These are phyloP conservation scores for Chrysoporthe cubensis DNA, from an alignment of 2,329 filamentous ascomycete genomes.

Conservation along the genomic window DNA sequence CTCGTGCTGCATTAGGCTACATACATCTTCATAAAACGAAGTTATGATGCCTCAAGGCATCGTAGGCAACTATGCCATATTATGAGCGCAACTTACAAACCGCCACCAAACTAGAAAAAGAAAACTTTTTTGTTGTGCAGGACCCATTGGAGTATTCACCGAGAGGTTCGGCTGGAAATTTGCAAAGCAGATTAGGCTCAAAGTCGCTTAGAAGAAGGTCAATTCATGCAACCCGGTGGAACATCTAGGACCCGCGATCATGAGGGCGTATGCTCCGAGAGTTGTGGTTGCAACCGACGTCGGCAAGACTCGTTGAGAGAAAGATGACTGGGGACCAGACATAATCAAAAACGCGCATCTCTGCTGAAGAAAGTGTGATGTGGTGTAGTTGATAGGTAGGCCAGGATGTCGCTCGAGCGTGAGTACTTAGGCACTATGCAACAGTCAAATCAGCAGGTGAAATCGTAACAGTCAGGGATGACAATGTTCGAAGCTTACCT, in stretches of 20 bases:
- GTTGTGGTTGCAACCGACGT: too few relatives aligned
- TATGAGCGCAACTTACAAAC: not conserved
- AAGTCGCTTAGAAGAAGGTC: too few relatives aligned
- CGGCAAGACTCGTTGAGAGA: too few relatives aligned
- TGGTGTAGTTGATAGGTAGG: not conserved
- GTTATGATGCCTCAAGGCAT: not conserved
- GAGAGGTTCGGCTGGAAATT: not conserved
- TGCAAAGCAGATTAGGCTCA: not conserved
- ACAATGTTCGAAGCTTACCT: conserved; percentile 1
- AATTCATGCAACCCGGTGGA: too few relatives aligned
- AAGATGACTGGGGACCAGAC: too few relatives aligned
- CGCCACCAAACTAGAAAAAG: not conserved
- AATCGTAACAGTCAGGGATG: not conserved
- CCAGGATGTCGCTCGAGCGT: not conserved
- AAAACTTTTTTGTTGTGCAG: not conserved
- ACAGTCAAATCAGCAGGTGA: not conserved
- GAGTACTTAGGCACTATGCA: conserved; percentile 9
- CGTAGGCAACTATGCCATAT: not conserved
- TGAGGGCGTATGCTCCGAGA: too few relatives aligned
- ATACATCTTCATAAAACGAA: too few relatives aligned
- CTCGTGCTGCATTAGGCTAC: too few relatives aligned
- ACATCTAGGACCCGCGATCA: too few relatives aligned
- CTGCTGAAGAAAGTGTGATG: too few relatives aligned
- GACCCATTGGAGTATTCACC: not conserved
- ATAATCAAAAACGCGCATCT: too few relatives aligned